Percentiles rank a stretch among this genome's conserved stretches.
Conservation (phyloP, 768 basidiomycete genomes). For the Collybia nuda region DNA sequence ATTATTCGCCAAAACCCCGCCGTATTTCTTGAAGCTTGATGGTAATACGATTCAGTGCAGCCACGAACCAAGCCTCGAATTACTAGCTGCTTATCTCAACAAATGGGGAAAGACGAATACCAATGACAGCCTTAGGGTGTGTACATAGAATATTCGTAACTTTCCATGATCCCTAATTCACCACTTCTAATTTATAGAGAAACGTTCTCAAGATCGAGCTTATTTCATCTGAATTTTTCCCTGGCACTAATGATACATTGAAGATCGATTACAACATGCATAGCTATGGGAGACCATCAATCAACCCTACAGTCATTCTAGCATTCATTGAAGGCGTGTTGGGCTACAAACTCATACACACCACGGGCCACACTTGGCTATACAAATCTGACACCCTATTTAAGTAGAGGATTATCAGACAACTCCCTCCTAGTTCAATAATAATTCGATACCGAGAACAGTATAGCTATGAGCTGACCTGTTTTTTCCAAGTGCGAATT, state of each 20-base stretch:
- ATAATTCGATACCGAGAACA: too few species aligned
- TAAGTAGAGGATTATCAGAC: background rate
- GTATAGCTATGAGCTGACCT: too few species aligned
- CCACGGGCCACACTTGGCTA: slow-evolving; percentile 26
- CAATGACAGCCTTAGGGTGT: slow-evolving; percentile 27
- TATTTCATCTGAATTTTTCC: slow-evolving; percentile 32
- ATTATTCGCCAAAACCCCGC: slow-evolving; percentile 26
- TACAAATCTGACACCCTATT: slow-evolving; percentile 26
- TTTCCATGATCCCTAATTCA: background rate
- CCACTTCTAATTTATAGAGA: slow-evolving; percentile 19
- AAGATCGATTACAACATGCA: slow-evolving; percentile 27
- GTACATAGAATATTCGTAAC: background rate
- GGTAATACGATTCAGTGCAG: slow-evolving; percentile 31
- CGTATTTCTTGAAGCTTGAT: slow-evolving; percentile 34
- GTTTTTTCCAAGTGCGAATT: too few species aligned
- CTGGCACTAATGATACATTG: slow-evolving; percentile 31
- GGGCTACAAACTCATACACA: slow-evolving; percentile 34
- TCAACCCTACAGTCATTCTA: slow-evolving; percentile 34
- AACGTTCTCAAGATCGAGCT: slow-evolving; percentile 29
- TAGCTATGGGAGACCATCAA: slow-evolving; percentile 5
- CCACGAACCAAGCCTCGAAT: slow-evolving; percentile 35
- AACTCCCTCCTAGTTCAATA: too few species aligned
- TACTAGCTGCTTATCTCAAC: slow-evolving; percentile 32
- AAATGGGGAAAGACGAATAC: slow-evolving; percentile 33
- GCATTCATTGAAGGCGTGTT: slow-evolving; percentile 39